These are phyloP conservation scores for Sclerotinia sclerotiorum DNA, from an alignment of 2,329 filamentous ascomycete genomes.

Conservation along the genomic window DNA sequence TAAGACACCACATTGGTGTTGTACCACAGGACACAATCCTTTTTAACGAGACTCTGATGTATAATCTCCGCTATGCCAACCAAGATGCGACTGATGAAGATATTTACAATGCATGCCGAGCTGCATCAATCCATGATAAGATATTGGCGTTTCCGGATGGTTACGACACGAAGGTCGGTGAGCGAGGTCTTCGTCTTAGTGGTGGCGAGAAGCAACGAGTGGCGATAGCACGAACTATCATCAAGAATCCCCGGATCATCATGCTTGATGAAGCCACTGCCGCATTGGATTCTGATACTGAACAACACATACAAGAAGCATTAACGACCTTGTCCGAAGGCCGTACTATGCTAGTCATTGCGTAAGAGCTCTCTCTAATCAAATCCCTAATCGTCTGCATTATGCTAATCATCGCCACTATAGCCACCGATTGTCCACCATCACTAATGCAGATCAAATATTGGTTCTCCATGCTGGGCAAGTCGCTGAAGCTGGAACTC, in stretches of 20 bases:
- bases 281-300: constrained; percentile 85
- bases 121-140: constrained; percentile 89
- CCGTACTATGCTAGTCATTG: constrained; percentile 92
- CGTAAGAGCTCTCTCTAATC: constrained; percentile 53
- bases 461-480: constrained; percentile 76
- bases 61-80: constrained; percentile 89
- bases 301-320: constrained; percentile 88
- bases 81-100: constrained; percentile 77
- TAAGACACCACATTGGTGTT: constrained; percentile 87
- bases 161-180: constrained; percentile 87
- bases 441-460: constrained; percentile 88
- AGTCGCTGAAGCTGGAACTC: constrained; percentile 75
- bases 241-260: constrained; percentile 89
- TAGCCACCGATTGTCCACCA: constrained; percentile 76
- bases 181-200: constrained; percentile 81
- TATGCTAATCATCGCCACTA: constrained; percentile 68
- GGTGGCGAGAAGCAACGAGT: constrained; percentile 93
- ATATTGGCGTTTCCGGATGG: constrained; percentile 85
- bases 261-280: constrained; percentile 92
- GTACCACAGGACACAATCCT: constrained; percentile 95
- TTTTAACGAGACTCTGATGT: constrained; percentile 94
- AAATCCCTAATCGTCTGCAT: constrained; percentile 62
- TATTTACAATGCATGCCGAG: constrained; percentile 76
- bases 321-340: constrained; percentile 78
- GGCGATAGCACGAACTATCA: constrained; percentile 86